A percentile compares a stretch with the other conserved stretches of the same genome.
phyloP scores from a whole-genome alignment of 441 rosid genomes.

The Daphne laureola region DNA sequence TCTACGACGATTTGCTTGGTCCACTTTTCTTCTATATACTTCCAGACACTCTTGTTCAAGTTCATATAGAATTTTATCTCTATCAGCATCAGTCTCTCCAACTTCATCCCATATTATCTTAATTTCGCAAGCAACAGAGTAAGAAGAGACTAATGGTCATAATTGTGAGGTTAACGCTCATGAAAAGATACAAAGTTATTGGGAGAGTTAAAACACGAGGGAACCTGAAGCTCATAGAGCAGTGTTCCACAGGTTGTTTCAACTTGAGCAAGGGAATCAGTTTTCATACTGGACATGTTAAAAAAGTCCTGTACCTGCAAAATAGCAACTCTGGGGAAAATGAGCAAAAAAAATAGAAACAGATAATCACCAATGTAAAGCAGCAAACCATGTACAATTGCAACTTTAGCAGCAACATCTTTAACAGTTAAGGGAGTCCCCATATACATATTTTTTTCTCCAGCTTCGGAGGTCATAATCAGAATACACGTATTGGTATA shows the following conservation, averaged over 20 bases:
- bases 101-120: conserved; percentile 87
- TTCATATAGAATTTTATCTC: conserved; percentile 61
- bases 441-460: too few species aligned
- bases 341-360: too few species aligned
- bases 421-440: too few species aligned
- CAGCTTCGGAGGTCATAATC: too few species aligned
- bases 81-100: conserved; percentile 58
- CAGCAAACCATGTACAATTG: too few species aligned
- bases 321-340: too few species aligned
- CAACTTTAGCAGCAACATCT: too few species aligned
- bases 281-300: conserved; percentile 39
- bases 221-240: conserved; percentile 45
- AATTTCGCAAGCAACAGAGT: conserved; percentile 4
- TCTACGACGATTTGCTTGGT: conserved; percentile 50
- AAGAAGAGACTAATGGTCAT: not conserved
- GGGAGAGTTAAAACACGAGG: conserved; percentile 8
- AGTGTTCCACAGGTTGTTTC: conserved; percentile 52
- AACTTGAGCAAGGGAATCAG: conserved; percentile 30
- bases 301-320: conserved; percentile 14
- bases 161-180: not conserved
- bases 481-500: too few species aligned
- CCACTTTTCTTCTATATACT: conserved; percentile 57
- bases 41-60: conserved; percentile 70
- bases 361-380: too few species aligned
- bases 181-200: not conserved